phyloP scores from a whole-genome alignment of 2,329 filamentous ascomycete genomes.

The Ilyonectria sp. region DNA sequence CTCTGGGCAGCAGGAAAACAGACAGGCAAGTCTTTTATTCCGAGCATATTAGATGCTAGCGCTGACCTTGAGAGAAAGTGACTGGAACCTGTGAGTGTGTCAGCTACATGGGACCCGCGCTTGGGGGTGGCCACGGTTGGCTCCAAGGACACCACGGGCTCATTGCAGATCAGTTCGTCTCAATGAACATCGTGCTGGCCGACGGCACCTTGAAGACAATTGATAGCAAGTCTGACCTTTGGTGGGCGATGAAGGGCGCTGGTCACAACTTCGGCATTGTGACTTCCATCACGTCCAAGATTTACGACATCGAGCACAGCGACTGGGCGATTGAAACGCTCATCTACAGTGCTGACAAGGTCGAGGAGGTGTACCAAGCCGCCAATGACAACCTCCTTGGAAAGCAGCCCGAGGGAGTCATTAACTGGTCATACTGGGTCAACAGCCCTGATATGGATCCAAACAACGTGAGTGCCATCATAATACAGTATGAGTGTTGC shows the following conservation, averaged over 20 bases:
- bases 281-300: conserved; percentile 49
- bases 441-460: conserved; percentile 59
- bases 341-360: conserved; percentile 63
- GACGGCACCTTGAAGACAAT: conserved; percentile 46
- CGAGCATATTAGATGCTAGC: neutral
- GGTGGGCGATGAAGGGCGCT: conserved; percentile 54
- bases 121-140: conserved; percentile 52
- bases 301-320: conserved; percentile 47
- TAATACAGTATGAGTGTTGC: accelerated
- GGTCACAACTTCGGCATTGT: conserved; percentile 55
- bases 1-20: conserved; percentile 68
- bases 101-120: conserved; percentile 48
- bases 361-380: conserved; percentile 62
- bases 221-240: conserved; percentile 49
- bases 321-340: conserved; percentile 54
- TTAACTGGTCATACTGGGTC: conserved; percentile 67
- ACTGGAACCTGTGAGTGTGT: conserved; percentile 48
- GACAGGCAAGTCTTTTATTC: conserved; percentile 53
- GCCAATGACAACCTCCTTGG: conserved; percentile 62
- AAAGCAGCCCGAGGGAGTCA: conserved; percentile 60
- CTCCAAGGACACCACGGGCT: conserved; percentile 50
- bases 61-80: conserved; percentile 17
- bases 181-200: conserved; percentile 51
- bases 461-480: conserved; percentile 50
- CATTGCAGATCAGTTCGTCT: conserved; percentile 53